Conservation (phyloP, 108 stramenopile genomes). For the Chaetoceros muelleri region DNA sequence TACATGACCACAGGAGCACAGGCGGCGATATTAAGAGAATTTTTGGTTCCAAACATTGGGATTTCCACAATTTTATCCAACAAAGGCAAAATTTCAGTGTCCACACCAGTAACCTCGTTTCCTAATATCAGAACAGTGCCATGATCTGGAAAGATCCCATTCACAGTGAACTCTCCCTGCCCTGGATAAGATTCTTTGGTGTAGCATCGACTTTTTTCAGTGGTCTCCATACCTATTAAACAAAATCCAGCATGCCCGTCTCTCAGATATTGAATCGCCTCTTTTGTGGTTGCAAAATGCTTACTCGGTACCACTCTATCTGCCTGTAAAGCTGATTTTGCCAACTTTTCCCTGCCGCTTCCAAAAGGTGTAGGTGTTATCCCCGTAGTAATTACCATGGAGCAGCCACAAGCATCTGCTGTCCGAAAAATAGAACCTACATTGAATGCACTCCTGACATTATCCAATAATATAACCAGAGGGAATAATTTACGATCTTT, state of each 20-base stretch:
- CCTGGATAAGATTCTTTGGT: slow-evolving; percentile 33
- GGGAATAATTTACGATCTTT: slow-evolving; percentile 42
- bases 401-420: slow-evolving; percentile 62
- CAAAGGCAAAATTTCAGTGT: slow-evolving; percentile 36
- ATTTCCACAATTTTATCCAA: slow-evolving; percentile 71
- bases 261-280: slow-evolving; percentile 42
- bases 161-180: slow-evolving; percentile 5
- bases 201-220: slow-evolving; percentile 47
- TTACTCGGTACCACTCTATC: slow-evolving; percentile 39
- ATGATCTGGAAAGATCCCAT: slow-evolving; percentile 6
- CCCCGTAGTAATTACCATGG: slow-evolving; percentile 49
- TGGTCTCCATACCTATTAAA: slow-evolving; percentile 76
- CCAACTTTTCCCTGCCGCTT: slow-evolving; percentile 60
- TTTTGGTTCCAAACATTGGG: slow-evolving; percentile 79
- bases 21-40: slow-evolving; percentile 79
- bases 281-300: slow-evolving; percentile 58
- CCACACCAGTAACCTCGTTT: slow-evolving; percentile 80
- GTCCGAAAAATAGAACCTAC: slow-evolving; percentile 82
- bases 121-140: slow-evolving; percentile 67
- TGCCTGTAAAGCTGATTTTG: slow-evolving; percentile 73
- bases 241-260: slow-evolving; percentile 16
- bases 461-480: slow-evolving; percentile 70
- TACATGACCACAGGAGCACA: slow-evolving; percentile 81
- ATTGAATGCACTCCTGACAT: slow-evolving; percentile 77
- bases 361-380: slow-evolving; percentile 78